Evolutionary conservation across 2,329 filamentous ascomycete species (phyloP), one percentile per base, ranked within the genome.

Genomic region (Penicillium sp.): DNA sequence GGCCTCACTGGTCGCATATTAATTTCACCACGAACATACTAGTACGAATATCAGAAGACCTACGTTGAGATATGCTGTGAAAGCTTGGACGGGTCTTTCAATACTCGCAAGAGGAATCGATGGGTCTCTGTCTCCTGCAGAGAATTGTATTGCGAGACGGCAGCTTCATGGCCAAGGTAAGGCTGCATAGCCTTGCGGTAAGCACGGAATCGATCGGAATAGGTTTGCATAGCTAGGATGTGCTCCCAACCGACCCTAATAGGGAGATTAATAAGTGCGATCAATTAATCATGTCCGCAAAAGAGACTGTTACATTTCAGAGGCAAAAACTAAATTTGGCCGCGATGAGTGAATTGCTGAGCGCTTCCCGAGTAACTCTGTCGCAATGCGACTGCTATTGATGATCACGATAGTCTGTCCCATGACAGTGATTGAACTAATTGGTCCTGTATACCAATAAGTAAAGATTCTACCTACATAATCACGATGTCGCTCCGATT

Each of bases 121-220:
- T 71, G 68, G 2, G 71, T 71, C 52, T 83, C 80, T 1, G 66
- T 62, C 37, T 82, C 77, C 53, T 82, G 77, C 0, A 79, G 31
- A 0, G 54, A 28, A 31, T 77, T 65, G 53, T 77, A 81, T 18
- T 75, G 72, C 1, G 72, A 55, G 1, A 77, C 71, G 0, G 70
- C 59, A 0, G 59, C 51, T 31, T 76, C 37, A 1, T 33, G 24
- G 2, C 81, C 81, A 5, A 83, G 67, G 11, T 77, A 68, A n/a
- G 72, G 70, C 23, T 71, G 68, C 36, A 79, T 71, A 9, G 77
- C 71, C 62, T 78, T 83, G 10, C 81, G 78, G 43, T 79, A 72
- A 2, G 66, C 67, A 24, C 70, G 71, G 18, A 77, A 75, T 5
- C 63, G 70, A 13, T 71, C 65, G 9, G 72, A 71, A 48, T 79